Percentiles rank a stretch among this genome's conserved stretches.
Evolutionary conservation across 352 stramenopile species (phyloP).

Genomic region (Globisporangium orthogonon): DNA sequence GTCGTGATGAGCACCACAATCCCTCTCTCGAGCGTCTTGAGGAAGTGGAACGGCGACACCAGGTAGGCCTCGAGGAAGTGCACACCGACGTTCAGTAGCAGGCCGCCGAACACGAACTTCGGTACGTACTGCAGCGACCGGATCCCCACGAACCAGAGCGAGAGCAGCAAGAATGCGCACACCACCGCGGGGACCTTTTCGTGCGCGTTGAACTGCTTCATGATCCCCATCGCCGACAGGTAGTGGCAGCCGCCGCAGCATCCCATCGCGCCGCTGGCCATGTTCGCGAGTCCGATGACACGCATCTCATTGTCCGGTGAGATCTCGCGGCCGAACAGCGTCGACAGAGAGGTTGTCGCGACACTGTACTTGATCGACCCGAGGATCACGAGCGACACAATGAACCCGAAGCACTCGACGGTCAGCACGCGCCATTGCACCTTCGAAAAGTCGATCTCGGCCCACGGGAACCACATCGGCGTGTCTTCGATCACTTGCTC

Average conservation of each 20-base stretch:
- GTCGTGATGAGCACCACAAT: conserved; percentile 63
- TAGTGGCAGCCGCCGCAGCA: conserved; percentile 79
- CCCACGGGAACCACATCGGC: conserved; percentile 76
- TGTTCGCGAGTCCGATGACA: conserved; percentile 71
- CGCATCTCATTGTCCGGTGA: conserved; percentile 77
- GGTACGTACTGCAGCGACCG: conserved; percentile 63
- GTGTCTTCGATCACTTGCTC: conserved; percentile 49
- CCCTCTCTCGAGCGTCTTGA: conserved; percentile 58
- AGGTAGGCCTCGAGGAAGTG: conserved; percentile 81
- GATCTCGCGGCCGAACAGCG: conserved; percentile 71
- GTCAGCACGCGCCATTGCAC: conserved; percentile 57
- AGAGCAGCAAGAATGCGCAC: conserved; percentile 42
- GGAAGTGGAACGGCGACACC: conserved; percentile 56
- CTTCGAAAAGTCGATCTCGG: conserved; percentile 49
- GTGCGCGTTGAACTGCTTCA: conserved; percentile 80
- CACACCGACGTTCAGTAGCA: conserved; percentile 66
- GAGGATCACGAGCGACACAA: conserved; percentile 68
- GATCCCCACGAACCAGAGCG: conserved; percentile 64
- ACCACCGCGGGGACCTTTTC: conserved; percentile 71
- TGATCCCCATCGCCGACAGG: conserved; percentile 77
- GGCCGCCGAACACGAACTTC: conserved; percentile 78
- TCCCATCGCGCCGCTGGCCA: conserved; percentile 51
- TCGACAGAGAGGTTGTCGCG: conserved; percentile 70
- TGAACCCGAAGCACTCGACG: conserved; percentile 49
- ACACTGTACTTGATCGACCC: conserved; percentile 80